Percentiles rank a stretch among this genome's conserved stretches.
Evolutionary conservation across 2,329 filamentous ascomycete genomes (phyloP).

Genomic region (Macrophomina phaseolina): DNA sequence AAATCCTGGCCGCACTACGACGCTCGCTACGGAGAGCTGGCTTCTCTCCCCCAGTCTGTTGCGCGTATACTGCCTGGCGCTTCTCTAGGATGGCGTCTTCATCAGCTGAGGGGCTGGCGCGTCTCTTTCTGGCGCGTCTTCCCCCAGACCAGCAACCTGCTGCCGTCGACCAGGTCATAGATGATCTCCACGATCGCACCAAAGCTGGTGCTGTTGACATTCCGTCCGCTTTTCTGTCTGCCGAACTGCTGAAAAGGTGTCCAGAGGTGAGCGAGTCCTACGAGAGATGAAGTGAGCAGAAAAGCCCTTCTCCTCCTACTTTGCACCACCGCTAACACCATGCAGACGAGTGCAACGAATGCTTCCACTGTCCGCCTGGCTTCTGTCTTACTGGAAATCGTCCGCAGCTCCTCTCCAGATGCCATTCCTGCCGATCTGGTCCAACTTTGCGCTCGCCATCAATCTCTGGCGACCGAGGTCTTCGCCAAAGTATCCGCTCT

Average conservation of each 20-base stretch:
- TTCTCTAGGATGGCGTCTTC: conserved; percentile 24
- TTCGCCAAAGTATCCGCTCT: background rate
- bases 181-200: background rate
- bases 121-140: conserved; percentile 28
- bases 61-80: background rate
- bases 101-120: conserved; percentile 19
- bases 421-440: conserved; percentile 2
- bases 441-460: conserved; percentile 7
- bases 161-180: conserved; percentile 20
- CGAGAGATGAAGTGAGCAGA: conserved; percentile 16
- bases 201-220: conserved; percentile 7
- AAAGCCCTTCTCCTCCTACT: conserved; percentile 8
- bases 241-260: conserved; percentile 25
- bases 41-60: background rate
- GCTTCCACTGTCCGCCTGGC: conserved; percentile 27
- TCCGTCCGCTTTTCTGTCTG: conserved; percentile 7
- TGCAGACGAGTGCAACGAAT: conserved; percentile 10
- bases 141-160: conserved; percentile 15
- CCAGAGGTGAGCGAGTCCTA: conserved; percentile 28
- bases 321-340: background rate
- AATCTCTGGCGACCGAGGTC: conserved; percentile 26
- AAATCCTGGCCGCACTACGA: conserved; percentile 10
- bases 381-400: conserved; percentile 8
- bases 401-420: conserved; percentile 3
- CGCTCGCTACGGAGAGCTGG: background rate